These are phyloP conservation scores for Silene noctiflora DNA, from an alignment of 179 eudicot genomes.

Conservation along the genomic window DNA sequence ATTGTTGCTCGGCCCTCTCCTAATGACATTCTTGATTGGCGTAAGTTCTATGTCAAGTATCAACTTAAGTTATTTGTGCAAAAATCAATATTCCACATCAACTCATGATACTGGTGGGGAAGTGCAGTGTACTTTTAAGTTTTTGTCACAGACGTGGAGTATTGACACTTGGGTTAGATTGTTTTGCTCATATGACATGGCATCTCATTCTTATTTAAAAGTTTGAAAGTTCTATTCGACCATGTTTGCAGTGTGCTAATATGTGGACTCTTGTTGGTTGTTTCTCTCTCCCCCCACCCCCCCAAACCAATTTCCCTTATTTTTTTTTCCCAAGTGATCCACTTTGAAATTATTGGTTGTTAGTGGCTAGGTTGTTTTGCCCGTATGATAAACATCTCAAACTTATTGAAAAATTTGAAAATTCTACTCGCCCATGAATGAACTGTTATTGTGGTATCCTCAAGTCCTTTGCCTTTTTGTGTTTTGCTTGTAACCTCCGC, in stretches of 20 bases:
- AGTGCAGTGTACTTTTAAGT: not conserved
- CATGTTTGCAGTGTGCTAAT: not conserved
- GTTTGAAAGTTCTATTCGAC: not conserved
- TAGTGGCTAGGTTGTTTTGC: not conserved
- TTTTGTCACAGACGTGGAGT: not conserved
- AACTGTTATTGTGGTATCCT: not conserved
- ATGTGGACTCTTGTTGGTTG: not conserved
- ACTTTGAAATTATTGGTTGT: no score
- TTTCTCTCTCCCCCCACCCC: no score
- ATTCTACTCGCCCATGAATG: not conserved
- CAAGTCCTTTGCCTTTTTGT: not conserved
- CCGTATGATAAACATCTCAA: not conserved
- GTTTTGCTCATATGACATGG: not conserved
- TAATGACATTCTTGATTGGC: slow-evolving; percentile 96
- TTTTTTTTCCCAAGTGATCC: not conserved
- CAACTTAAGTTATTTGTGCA: not conserved
- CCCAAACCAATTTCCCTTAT: not conserved
- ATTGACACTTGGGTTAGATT: slow-evolving; percentile 9
- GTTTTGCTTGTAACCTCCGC: not conserved
- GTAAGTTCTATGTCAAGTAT: slow-evolving; percentile 47
- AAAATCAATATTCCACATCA: not conserved
- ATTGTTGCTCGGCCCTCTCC: slow-evolving; percentile 88
- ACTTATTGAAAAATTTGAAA: not conserved
- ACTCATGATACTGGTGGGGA: not conserved
- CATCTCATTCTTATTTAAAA: not conserved